phyloP scores from a whole-genome alignment of 1,284 basidiomycete genomes.

The Cutaneotrichosporon cyanovorans region DNA sequence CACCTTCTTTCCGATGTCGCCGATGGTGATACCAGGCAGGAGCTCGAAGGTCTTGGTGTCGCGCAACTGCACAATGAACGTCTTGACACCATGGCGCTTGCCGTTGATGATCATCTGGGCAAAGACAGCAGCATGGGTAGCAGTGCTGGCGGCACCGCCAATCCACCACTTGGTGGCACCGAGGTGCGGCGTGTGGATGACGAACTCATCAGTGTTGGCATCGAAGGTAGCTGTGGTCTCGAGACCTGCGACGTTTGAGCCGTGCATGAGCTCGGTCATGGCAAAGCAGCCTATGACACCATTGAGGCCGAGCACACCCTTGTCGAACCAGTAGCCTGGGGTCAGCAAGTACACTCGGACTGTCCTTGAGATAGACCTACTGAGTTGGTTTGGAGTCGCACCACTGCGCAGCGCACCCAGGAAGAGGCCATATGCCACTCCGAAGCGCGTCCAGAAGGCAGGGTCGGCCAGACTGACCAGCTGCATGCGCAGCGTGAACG shows the following conservation, averaged over 20 bases:
- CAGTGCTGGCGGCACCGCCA: constrained; percentile 53
- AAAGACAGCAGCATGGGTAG: constrained; percentile 54
- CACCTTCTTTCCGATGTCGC: constrained; percentile 53
- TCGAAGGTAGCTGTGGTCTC: constrained; percentile 56
- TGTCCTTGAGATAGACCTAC: constrained; percentile 21
- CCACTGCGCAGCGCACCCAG: constrained; percentile 46
- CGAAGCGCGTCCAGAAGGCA: constrained; percentile 52
- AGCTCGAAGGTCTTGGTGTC: constrained; percentile 50
- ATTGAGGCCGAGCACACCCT: constrained; percentile 51
- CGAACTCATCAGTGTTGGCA: constrained; percentile 50
- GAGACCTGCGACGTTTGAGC: constrained; percentile 54
- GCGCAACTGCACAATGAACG: constrained; percentile 53
- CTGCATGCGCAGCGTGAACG: constrained; percentile 52
- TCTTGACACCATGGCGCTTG: constrained; percentile 53
- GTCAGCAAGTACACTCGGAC: constrained; percentile 17
- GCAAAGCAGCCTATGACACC: constrained; percentile 54
- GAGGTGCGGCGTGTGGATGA: constrained; percentile 52
- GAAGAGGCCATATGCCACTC: constrained; percentile 53
- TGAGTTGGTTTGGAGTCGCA: constrained; percentile 44
- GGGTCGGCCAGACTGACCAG: constrained; percentile 49
- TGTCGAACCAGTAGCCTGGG: constrained; percentile 51
- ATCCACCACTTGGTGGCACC: constrained; percentile 55
- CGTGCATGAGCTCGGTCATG: constrained; percentile 51
- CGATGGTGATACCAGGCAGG: constrained; percentile 52
- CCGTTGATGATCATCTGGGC: constrained; percentile 53